Percentiles rank a stretch among this genome's conserved stretches.
Evolutionary conservation across 257 asterid species (phyloP).

Genomic region (Fraxinus anomala): DNA sequence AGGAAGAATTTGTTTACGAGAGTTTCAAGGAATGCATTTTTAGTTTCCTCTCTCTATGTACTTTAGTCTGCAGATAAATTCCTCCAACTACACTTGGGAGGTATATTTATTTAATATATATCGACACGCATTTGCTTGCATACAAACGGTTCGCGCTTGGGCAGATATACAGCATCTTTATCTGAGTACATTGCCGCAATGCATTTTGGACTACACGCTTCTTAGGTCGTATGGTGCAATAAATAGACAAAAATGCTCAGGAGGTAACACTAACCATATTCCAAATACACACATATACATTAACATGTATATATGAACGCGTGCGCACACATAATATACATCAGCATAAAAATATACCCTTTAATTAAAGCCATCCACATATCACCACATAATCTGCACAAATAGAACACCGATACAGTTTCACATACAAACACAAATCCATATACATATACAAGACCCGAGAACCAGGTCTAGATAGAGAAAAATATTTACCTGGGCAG

Average conservation of each 20-base stretch:
- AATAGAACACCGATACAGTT: not conserved
- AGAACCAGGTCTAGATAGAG: not conserved
- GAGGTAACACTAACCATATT: not conserved
- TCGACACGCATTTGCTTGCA: not conserved
- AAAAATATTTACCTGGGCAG: slow-evolving; percentile 60
- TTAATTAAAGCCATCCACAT: not conserved
- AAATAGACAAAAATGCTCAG: not conserved
- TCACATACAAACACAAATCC: not conserved
- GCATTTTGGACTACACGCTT: not conserved
- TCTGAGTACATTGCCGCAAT: not conserved
- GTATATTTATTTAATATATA: not conserved
- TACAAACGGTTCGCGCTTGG: not conserved
- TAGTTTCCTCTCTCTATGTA: not conserved
- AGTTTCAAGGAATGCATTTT: not conserved
- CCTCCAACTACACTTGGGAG: not conserved
- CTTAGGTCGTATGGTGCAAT: not conserved
- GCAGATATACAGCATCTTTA: not conserved
- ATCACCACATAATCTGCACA: not conserved
- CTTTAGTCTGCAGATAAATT: not conserved
- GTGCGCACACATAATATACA: not conserved
- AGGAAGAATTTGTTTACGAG: not conserved
- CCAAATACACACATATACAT: not conserved
- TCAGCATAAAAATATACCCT: not conserved
- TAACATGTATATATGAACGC: not conserved
- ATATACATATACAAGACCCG: not conserved